Evolutionary conservation across 306 rosid species (phyloP), one percentile per base, ranked within the genome.

Genomic region (Malus fusca): DNA sequence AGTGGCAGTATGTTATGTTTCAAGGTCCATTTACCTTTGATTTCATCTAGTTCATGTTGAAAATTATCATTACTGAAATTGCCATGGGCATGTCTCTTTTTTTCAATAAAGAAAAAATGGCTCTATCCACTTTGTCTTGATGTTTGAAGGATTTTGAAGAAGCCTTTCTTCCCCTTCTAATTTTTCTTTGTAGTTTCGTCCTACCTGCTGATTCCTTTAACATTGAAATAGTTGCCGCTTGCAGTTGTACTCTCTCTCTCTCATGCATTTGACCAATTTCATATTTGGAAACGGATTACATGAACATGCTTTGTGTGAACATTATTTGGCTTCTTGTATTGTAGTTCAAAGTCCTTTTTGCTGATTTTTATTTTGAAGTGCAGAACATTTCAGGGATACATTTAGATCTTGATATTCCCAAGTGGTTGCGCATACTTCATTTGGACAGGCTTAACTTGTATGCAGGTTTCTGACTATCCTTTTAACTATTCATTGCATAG

Each of bases 401-500:
- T 84, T 83, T 87, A 66, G 82, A 91, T 90, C 91, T 96, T 82
- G 98, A 96, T 84, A 73, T 88, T 80, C 96, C 97, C 64, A 96
- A 92, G 88, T 96, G 97, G 99, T 76, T 86, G 88, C 91, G 23
- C 78, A 77, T 92, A 73, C 96, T 96, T 88, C 97, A 81, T 81
- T 74, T 89, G 89, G 98, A 92, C 84, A 87, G 82, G 91, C 82
- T 90, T 70, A 91, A 85, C 86, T 72, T 80, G 11, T 81, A 82
- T 89, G 93, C 92, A 87, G 99, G 98, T 96, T 85, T 71, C 51
- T 51, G 11, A 17, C 73, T 40, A 75, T 69, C 59, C 68, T 43
- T 81, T 69, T 69, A 28, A 22, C 48, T 75, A 35, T 60, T 56
- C 42, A 2, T 33, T 30, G 15, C 43, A 11, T 48, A 58, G 53